Percentiles rank a stretch among this genome's conserved stretches.
Evolutionary conservation across 257 asterid genomes (phyloP).

Genomic region (Leptodermis oblonga): DNA sequence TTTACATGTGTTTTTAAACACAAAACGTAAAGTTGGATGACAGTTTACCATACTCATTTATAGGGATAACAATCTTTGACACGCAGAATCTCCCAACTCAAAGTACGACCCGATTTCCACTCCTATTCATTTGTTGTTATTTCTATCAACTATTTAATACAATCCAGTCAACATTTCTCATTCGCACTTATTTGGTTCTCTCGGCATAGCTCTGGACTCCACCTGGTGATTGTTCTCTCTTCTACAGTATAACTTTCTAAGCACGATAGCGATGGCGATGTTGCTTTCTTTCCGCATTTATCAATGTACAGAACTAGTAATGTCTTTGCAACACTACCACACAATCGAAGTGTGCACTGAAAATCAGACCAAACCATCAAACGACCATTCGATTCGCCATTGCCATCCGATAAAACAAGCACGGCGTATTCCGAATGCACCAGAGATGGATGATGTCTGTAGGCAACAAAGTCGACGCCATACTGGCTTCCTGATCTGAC

Average conservation of each 20-base stretch:
- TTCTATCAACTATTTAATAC: too few relatives aligned
- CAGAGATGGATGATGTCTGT: conserved; percentile 73
- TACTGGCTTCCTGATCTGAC: conserved; percentile 63
- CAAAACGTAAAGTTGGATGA: too few relatives aligned
- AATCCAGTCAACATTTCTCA: background rate
- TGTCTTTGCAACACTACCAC: conserved; percentile 82
- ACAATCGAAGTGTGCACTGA: conserved; percentile 73
- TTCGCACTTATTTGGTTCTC: conserved; percentile 20
- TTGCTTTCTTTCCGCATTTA: conserved; percentile 14
- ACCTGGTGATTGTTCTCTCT: conserved; percentile 61
- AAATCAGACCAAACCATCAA: conserved; percentile 81
- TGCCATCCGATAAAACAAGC: conserved; percentile 37
- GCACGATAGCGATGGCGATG: conserved; percentile 21
- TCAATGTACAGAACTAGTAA: conserved; percentile 48
- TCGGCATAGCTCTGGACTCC: conserved; percentile 66
- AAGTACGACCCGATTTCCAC: too few relatives aligned
- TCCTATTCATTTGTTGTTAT: too few relatives aligned
- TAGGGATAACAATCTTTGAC: too few relatives aligned
- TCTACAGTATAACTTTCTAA: conserved; percentile 41
- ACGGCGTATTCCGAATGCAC: conserved; percentile 91
- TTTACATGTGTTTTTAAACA: too few relatives aligned
- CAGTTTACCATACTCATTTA: too few relatives aligned
- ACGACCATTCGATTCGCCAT: conserved; percentile 34
- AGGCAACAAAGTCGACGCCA: conserved; percentile 79
- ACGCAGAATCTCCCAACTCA: too few relatives aligned